phyloP scores from a whole-genome alignment of 768 basidiomycete species.

The Mycena vitilis region DNA sequence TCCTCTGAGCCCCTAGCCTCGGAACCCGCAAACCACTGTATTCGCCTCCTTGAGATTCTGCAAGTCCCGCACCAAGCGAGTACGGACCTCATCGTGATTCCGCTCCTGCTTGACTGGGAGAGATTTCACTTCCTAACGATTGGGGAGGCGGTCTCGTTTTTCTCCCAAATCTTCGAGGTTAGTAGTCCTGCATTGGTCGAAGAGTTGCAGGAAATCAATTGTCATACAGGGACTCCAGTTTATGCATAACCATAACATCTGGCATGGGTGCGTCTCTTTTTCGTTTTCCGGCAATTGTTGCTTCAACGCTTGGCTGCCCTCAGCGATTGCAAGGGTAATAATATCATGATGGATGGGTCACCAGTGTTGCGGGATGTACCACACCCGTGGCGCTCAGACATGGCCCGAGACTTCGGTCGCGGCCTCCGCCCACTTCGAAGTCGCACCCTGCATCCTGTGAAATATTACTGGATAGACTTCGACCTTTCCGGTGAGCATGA shows the following conservation, averaged over 20 bases:
- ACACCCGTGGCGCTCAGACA: neutral
- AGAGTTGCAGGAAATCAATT: too few relatives aligned
- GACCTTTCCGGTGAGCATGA: conserved; percentile 18
- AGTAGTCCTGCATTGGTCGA: neutral
- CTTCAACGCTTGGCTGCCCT: neutral
- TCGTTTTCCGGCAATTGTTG: too few relatives aligned
- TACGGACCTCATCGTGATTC: conserved; percentile 44
- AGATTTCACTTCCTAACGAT: conserved; percentile 40
- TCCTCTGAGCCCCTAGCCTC: conserved; percentile 33
- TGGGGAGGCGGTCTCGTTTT: conserved; percentile 46
- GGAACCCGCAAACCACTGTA: conserved; percentile 45
- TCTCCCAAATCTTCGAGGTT: conserved; percentile 47
- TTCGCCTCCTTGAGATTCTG: conserved; percentile 42
- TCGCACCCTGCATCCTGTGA: conserved; percentile 15
- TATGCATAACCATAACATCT: conserved; percentile 44
- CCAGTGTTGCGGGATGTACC: neutral
- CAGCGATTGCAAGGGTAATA: conserved; percentile 24
- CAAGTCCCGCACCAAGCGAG: conserved; percentile 35
- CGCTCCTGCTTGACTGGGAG: conserved; percentile 37
- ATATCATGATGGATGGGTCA: conserved; percentile 14
- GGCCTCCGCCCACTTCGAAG: neutral
- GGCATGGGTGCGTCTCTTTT: conserved; percentile 21
- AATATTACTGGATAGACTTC: conserved; percentile 22
- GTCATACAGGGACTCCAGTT: conserved; percentile 45
- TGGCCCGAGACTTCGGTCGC: neutral